These are phyloP conservation scores for Thermothielavioides terrestris DNA, from an alignment of 495 filamentous ascomycete species.

Conservation along the genomic window DNA sequence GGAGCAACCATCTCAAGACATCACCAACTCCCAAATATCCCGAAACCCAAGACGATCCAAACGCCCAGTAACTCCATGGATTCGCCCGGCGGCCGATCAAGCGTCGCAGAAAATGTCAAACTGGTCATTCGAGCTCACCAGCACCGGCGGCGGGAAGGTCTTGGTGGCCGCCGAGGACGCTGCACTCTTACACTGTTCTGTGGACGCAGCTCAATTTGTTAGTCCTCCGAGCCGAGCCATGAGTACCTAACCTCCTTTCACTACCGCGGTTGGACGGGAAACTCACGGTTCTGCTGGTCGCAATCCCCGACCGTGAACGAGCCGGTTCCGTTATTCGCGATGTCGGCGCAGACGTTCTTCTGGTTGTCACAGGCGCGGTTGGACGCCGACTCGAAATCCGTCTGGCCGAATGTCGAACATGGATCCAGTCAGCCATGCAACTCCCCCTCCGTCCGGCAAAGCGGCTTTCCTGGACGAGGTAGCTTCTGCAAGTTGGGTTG, in stretches of 20 bases:
- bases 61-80: not conserved
- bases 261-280: too few species aligned
- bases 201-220: too few species aligned
- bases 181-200: constrained; percentile 26
- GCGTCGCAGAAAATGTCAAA: constrained; percentile 34
- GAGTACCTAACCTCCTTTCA: too few species aligned
- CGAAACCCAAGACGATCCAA: not conserved
- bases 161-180: constrained; percentile 16
- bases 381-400: constrained; percentile 32
- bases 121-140: constrained; percentile 25
- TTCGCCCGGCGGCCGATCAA: not conserved
- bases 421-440: too few species aligned
- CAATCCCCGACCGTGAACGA: constrained; percentile 28
- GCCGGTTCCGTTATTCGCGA: constrained; percentile 22
- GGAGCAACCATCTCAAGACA: too few species aligned
- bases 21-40: not conserved
- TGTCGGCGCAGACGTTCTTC: constrained; percentile 31
- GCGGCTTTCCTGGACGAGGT: too few species aligned
- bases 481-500: not conserved
- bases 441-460: too few species aligned
- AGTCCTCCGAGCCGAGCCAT: too few species aligned
- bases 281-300: constrained; percentile 32
- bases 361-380: constrained; percentile 34
- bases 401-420: too few species aligned
- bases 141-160: constrained; percentile 17